Conservation (phyloP, 2,329 filamentous ascomycete species). For the Claviceps quebecensis region DNA sequence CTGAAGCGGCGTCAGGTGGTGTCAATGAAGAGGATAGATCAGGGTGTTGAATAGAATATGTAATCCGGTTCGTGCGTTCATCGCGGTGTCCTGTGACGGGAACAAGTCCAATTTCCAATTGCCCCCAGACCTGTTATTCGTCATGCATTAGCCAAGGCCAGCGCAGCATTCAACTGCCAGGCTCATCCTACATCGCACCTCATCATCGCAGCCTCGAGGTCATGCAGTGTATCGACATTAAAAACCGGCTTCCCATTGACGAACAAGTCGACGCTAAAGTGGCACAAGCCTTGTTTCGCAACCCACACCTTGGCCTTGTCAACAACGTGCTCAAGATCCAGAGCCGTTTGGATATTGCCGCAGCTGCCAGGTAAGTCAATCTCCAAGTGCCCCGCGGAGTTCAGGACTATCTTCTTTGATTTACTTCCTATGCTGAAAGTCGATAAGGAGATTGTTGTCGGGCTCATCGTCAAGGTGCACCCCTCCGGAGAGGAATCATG, state of each 20-base stretch:
- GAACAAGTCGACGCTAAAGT: conserved; percentile 15
- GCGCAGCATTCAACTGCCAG: neutral
- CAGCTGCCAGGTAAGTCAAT: conserved; percentile 12
- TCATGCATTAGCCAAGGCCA: neutral
- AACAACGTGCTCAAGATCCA: conserved; percentile 13
- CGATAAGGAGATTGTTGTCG: conserved; percentile 13
- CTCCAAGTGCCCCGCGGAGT: conserved; percentile 13
- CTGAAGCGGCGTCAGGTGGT: conserved; percentile 14
- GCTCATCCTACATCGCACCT: conserved; percentile 14
- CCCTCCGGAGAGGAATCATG: neutral
- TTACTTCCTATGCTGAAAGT: conserved; percentile 11
- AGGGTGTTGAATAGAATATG: conserved; percentile 24
- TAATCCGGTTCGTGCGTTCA: conserved; percentile 10
- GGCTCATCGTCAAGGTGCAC: conserved; percentile 3
- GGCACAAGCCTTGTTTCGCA: conserved; percentile 16
- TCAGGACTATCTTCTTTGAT: conserved; percentile 12
- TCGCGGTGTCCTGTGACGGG: conserved; percentile 4
- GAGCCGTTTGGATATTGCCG: conserved; percentile 7
- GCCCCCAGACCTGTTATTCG: conserved; percentile 14
- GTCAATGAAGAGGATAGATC: conserved; percentile 18
- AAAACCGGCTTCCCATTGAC: conserved; percentile 9
- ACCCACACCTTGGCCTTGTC: conserved; percentile 19
- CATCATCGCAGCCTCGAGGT: conserved; percentile 11
- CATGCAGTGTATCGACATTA: conserved; percentile 5
- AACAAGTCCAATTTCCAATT: conserved; percentile 16